Percentiles rank a stretch among this genome's conserved stretches.
Conservation (phyloP, 1,139 yeast genomes). For the Diutina ranongensis region DNA sequence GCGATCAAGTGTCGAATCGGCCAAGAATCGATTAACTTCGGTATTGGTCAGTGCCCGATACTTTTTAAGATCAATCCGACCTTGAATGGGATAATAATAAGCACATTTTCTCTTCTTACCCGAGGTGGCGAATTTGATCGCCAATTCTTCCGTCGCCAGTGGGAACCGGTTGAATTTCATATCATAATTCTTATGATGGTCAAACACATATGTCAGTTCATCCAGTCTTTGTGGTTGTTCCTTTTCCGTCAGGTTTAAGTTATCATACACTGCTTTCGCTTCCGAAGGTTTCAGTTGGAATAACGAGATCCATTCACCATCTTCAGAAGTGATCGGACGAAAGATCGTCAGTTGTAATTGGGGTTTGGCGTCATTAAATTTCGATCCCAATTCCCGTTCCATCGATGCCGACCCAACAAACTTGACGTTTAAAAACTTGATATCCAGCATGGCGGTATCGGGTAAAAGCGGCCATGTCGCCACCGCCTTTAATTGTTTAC, state of each 20-base stretch:
- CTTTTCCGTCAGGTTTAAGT: slow-evolving; percentile 38
- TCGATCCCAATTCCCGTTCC: slow-evolving; percentile 25
- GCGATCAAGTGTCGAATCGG: slow-evolving; percentile 39
- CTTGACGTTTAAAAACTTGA: slow-evolving; percentile 58
- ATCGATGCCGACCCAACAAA: slow-evolving; percentile 73
- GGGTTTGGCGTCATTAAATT: slow-evolving; percentile 28
- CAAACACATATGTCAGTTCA: slow-evolving; percentile 35
- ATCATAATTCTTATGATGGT: slow-evolving; percentile 71
- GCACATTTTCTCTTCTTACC: slow-evolving; percentile 45
- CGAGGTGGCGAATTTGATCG: slow-evolving; percentile 41
- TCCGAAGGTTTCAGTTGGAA: slow-evolving; percentile 28
- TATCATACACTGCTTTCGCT: slow-evolving; percentile 26
- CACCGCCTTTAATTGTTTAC: slow-evolving; percentile 63
- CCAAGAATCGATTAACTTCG: slow-evolving; percentile 39
- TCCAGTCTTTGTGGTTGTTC: slow-evolving; percentile 32
- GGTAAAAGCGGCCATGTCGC: slow-evolving; percentile 77
- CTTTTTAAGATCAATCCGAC: slow-evolving; percentile 72
- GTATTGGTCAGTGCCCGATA: slow-evolving; percentile 50
- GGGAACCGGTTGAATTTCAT: slow-evolving; percentile 45
- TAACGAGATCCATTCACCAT: slow-evolving; percentile 76
- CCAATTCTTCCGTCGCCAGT: slow-evolving; percentile 34
- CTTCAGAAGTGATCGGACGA: slow-evolving; percentile 62
- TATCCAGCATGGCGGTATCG: slow-evolving; percentile 81
- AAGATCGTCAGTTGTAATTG: slow-evolving; percentile 56
- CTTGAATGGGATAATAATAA: slow-evolving; percentile 65